These are phyloP conservation scores for Hygrophorus russula DNA, from an alignment of 768 basidiomycete genomes.

Conservation along the genomic window DNA sequence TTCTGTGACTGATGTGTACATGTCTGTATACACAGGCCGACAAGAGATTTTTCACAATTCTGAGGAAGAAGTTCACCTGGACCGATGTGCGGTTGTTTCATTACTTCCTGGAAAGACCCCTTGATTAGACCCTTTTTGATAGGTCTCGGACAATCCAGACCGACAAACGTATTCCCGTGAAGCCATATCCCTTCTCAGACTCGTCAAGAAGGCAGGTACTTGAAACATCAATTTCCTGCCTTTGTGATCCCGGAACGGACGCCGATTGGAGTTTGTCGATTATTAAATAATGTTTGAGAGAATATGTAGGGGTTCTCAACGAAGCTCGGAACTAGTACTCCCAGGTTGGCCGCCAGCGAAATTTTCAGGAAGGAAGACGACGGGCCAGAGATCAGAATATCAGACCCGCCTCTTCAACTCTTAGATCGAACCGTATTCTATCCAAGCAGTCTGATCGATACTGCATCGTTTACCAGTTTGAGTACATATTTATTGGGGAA, in stretches of 20 bases:
- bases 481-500: conserved; percentile 12
- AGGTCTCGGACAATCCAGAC: conserved; percentile 59
- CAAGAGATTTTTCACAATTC: conserved; percentile 70
- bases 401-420: no score
- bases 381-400: no score
- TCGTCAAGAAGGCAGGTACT: conserved; percentile 22
- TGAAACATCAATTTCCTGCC: neutral
- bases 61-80: conserved; percentile 75
- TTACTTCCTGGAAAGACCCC: neutral
- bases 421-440: no score
- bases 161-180: conserved; percentile 48
- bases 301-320: no score
- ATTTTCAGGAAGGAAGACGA: no score
- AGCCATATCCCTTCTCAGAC: conserved; percentile 50
- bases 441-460: no score
- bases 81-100: conserved; percentile 31
- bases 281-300: no score
- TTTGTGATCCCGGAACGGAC: neutral
- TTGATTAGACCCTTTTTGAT: neutral
- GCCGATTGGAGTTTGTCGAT: no score
- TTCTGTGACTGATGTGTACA: neutral
- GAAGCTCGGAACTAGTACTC: no score
- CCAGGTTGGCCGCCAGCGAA: no score
- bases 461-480: neutral
- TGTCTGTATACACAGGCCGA: conserved; percentile 49